Evolutionary conservation across 108 stramenopile genomes (phyloP).

Genomic region (Fragilaria radians): DNA sequence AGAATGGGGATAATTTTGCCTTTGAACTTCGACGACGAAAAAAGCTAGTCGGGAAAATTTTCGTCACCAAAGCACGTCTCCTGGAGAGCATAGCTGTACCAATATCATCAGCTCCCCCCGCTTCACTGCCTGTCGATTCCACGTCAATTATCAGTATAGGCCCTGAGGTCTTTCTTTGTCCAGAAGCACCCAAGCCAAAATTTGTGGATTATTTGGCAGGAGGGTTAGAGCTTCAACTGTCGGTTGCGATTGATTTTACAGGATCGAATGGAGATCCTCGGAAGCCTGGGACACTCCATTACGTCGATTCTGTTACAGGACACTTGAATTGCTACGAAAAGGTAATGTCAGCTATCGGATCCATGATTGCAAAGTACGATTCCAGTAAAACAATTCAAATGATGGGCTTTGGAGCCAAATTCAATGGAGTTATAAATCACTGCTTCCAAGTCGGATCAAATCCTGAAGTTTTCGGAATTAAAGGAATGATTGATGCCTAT

Average conservation of each 20-base stretch:
- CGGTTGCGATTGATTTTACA: slow-evolving; percentile 88
- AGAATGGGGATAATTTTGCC: slow-evolving; percentile 10
- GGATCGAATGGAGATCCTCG: slow-evolving; percentile 84
- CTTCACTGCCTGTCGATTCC: too few species aligned
- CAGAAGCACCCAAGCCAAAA: too few species aligned
- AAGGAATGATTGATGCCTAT: slow-evolving; percentile 70
- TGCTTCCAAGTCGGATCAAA: slow-evolving; percentile 62
- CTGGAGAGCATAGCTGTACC: too few species aligned
- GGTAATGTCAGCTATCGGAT: slow-evolving; percentile 56
- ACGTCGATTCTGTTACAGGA: slow-evolving; percentile 46
- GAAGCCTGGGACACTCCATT: slow-evolving; percentile 71
- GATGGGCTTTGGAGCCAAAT: slow-evolving; percentile 88
- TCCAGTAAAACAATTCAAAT: slow-evolving; percentile 77
- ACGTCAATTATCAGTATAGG: too few species aligned
- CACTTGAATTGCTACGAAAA: slow-evolving; percentile 72
- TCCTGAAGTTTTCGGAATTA: slow-evolving; percentile 55
- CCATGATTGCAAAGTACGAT: slow-evolving; percentile 75
- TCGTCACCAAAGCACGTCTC: slow-evolving; percentile 8
- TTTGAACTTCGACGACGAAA: not conserved
- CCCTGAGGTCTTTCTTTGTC: too few species aligned
- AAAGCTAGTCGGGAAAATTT: slow-evolving; percentile 5
- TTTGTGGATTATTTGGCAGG: slow-evolving; percentile 70
- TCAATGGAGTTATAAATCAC: slow-evolving; percentile 61
- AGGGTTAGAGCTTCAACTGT: slow-evolving; percentile 54
- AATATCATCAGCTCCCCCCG: too few species aligned